Evolutionary conservation across 306 rosid genomes (phyloP), one percentile per base, ranked within the genome.

Genomic region (Adenanthera pavonina): DNA sequence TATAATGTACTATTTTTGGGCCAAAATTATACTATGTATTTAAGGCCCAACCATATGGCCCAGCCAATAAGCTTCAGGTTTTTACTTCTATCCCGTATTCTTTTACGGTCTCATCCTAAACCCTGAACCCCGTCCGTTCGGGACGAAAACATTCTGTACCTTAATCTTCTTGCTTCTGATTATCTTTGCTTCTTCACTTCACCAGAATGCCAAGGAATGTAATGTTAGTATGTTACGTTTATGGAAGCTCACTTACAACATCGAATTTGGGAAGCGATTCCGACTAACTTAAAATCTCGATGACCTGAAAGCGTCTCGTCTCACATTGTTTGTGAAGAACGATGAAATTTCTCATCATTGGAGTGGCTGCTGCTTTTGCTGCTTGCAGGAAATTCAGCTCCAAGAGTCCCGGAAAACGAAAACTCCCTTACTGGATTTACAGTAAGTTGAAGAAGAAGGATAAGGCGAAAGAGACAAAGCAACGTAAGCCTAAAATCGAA

Each of bases 371-470:
- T 17, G 10, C 43, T 9, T 5, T 57, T 78, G 56, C 74, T 60
- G 79, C 83, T 4, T 75, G 43, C 54, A 75, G 88, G 72, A 78
- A n/a, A 56, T 84, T 84, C 62, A 81, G 86, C 79, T 72, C 83
- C 76, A 78, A 67, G 44, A 30, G 57, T 33, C 7, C 19, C 71
- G 72, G 41, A 35, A 81, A 68, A 53, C 43, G 19, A 35, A 33
- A 64, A 12, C 30, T 25, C 30, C 30, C 30, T 25, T 25, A 25
- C 30, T 59, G 65, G 69, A 9, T 30, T 69, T 74, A 61, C n/a
- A 48, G 40, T 33, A 52, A 34, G 54, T 35, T 48, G 54, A 77
- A 66, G 43, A 52, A 15, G 15, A 52, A 34, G 38, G 25, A 25
- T 14, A 74, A 56, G 14, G 0, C 67, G 15, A 75, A 75, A 41